Evolutionary conservation across 2,329 filamentous ascomycete genomes (phyloP).

Genomic region (Calonectria crousiana): DNA sequence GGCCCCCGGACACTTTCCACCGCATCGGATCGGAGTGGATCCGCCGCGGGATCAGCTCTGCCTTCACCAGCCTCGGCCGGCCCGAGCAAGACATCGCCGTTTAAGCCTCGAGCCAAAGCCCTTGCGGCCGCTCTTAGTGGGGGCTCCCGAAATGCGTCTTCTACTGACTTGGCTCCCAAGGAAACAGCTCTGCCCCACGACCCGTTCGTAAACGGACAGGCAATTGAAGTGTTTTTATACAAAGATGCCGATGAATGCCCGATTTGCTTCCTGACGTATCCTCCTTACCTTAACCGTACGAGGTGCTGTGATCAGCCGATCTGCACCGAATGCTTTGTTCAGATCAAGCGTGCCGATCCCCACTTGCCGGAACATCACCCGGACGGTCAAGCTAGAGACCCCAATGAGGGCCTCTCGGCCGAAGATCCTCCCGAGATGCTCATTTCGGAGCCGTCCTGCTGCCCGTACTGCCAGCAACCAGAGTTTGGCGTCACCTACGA

Average conservation of each 20-base stretch:
- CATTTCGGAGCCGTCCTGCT: slow-evolving; percentile 90
- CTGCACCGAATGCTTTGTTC: slow-evolving; percentile 98
- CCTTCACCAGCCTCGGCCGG: slow-evolving; percentile 61
- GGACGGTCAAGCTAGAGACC: slow-evolving; percentile 55
- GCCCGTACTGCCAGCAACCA: slow-evolving; percentile 93
- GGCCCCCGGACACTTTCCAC: slow-evolving; percentile 81
- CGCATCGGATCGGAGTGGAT: slow-evolving; percentile 77
- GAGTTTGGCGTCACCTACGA: slow-evolving; percentile 98
- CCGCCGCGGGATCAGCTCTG: slow-evolving; percentile 68
- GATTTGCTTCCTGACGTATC: slow-evolving; percentile 97
- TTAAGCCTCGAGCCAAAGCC: slow-evolving; percentile 90
- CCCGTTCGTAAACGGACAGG: slow-evolving; percentile 93
- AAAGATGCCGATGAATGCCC: slow-evolving; percentile 92
- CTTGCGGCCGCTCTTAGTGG: slow-evolving; percentile 83
- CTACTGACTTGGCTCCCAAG: slow-evolving; percentile 78
- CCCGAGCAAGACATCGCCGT: slow-evolving; percentile 63
- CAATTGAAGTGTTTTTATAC: slow-evolving; percentile 92
- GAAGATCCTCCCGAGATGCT: slow-evolving; percentile 73
- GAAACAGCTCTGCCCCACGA: slow-evolving; percentile 86
- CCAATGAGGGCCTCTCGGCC: slow-evolving; percentile 53
- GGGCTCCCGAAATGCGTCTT: slow-evolving; percentile 79
- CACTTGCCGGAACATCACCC: slow-evolving; percentile 85
- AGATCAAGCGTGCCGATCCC: slow-evolving; percentile 95
- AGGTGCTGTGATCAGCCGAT: slow-evolving; percentile 96
- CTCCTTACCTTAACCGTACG: slow-evolving; percentile 92